These are phyloP conservation scores for Erodium chrysanthum DNA, from an alignment of 441 rosid genomes.

Conservation along the genomic window DNA sequence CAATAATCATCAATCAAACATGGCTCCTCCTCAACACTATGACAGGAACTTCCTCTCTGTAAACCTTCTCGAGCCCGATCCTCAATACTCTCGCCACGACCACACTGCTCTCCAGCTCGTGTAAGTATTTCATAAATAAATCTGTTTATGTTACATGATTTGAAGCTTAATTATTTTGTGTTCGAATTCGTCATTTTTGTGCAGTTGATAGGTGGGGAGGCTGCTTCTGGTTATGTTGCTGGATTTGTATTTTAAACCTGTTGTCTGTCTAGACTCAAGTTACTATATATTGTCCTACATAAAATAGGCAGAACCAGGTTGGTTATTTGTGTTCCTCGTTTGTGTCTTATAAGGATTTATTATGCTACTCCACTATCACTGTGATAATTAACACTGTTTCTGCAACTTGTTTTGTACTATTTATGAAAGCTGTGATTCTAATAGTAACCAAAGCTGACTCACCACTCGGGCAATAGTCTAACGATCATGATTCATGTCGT, in stretches of 20 bases:
- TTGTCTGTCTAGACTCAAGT: not conserved
- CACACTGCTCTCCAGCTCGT: constrained; percentile 72
- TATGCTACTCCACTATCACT: too few species aligned
- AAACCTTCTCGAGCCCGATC: constrained; percentile 51
- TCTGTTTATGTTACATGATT: too few species aligned
- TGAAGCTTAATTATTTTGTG: too few species aligned
- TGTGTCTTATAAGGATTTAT: not conserved
- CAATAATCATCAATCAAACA: not conserved
- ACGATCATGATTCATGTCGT: too few species aligned
- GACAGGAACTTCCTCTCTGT: constrained; percentile 51
- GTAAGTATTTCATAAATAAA: constrained; percentile 19
- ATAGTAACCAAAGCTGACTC: too few species aligned
- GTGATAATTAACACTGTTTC: too few species aligned
- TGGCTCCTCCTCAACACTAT: constrained; percentile 33
- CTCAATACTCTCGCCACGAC: constrained; percentile 47
- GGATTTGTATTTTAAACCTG: not conserved
- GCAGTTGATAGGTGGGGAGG: too few species aligned
- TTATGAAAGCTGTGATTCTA: too few species aligned
- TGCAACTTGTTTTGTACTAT: too few species aligned
- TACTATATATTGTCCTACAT: not conserved
- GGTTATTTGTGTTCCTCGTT: not conserved
- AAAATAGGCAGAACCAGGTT: constrained; percentile 1
- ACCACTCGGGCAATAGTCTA: too few species aligned
- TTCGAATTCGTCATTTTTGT: too few species aligned
- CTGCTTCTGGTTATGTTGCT: not conserved